phyloP scores from a whole-genome alignment of 768 basidiomycete genomes.

The Cystobasidiopsis lactophilus region DNA sequence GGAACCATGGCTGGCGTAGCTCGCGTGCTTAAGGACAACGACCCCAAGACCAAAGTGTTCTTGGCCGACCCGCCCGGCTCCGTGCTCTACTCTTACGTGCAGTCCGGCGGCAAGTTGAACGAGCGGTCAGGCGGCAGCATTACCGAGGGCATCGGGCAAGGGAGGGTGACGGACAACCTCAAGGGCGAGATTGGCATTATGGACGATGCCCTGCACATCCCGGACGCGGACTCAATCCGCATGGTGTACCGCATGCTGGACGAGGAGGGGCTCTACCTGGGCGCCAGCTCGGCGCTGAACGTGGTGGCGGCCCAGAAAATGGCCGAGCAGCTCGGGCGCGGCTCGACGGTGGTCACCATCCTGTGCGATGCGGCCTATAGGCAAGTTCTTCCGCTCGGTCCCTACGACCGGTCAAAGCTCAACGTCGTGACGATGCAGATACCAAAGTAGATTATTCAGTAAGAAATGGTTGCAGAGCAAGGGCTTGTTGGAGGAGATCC shows the following conservation, averaged over 20 bases:
- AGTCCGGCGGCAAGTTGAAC: constrained; percentile 44
- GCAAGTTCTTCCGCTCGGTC: constrained; percentile 24
- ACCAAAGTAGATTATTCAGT: constrained; percentile 88
- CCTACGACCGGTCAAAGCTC: not conserved
- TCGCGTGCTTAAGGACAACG: constrained; percentile 61
- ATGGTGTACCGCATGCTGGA: constrained; percentile 89
- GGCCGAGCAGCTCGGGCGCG: constrained; percentile 62
- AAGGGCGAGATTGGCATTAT: constrained; percentile 55
- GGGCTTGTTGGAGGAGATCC: constrained; percentile 52
- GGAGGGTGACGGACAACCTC: constrained; percentile 79
- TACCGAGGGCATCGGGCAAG: constrained; percentile 96
- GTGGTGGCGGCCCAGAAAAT: constrained; percentile 82
- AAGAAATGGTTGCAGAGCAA: constrained; percentile 74
- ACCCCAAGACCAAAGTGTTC: constrained; percentile 60
- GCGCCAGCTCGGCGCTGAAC: constrained; percentile 81
- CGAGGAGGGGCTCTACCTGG: constrained; percentile 78
- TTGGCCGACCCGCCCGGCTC: constrained; percentile 93
- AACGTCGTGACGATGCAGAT: constrained; percentile 21
- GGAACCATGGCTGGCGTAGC: constrained; percentile 84
- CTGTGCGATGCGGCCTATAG: constrained; percentile 90
- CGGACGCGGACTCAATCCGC: constrained; percentile 68
- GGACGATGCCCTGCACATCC: constrained; percentile 48
- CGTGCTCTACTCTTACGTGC: constrained; percentile 62
- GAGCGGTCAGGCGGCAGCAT: constrained; percentile 72
- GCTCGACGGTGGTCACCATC: constrained; percentile 61